phyloP scores from a whole-genome alignment of 2,329 filamentous ascomycete genomes.

The Biscogniauxia sp. region DNA sequence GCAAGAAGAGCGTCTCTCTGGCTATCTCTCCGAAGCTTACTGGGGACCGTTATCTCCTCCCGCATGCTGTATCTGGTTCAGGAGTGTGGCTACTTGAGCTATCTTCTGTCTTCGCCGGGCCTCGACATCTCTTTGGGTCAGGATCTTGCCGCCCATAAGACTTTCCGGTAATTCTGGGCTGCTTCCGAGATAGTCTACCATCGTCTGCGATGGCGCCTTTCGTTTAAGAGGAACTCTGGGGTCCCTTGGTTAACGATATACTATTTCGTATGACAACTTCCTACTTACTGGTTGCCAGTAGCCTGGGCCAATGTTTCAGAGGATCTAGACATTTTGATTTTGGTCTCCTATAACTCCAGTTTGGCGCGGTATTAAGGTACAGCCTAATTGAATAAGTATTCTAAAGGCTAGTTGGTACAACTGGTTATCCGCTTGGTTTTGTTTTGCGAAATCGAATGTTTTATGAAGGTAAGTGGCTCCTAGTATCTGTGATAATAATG shows the following conservation, averaged over 20 bases:
- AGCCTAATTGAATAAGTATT: background rate
- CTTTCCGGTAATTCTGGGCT: constrained; percentile 22
- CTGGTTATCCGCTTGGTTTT: background rate
- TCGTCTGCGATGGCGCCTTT: constrained; percentile 19
- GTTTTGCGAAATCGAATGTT: background rate
- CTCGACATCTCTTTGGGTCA: constrained; percentile 11
- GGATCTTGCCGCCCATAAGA: constrained; percentile 16
- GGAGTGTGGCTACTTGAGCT: constrained; percentile 17
- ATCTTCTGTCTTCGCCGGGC: constrained; percentile 13
- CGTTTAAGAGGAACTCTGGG: background rate
- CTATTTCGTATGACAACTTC: constrained; percentile 4
- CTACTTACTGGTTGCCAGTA: background rate
- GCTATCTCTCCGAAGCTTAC: background rate
- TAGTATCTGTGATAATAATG: background rate
- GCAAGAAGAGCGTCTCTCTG: background rate
- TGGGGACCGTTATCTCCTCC: constrained; percentile 3
- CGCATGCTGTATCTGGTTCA: constrained; percentile 9
- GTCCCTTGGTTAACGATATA: background rate
- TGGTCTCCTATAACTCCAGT: background rate
- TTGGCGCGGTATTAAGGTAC: background rate
- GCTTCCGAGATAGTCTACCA: constrained; percentile 22
- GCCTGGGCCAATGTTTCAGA: background rate
- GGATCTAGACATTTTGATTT: constrained; percentile 9
- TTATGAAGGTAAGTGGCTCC: background rate
- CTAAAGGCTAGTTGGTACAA: background rate